Evolutionary conservation across 805 yeast genomes (phyloP), one percentile per base, ranked within the genome.

Genomic region (Sugiyamaella lignohabitans): DNA sequence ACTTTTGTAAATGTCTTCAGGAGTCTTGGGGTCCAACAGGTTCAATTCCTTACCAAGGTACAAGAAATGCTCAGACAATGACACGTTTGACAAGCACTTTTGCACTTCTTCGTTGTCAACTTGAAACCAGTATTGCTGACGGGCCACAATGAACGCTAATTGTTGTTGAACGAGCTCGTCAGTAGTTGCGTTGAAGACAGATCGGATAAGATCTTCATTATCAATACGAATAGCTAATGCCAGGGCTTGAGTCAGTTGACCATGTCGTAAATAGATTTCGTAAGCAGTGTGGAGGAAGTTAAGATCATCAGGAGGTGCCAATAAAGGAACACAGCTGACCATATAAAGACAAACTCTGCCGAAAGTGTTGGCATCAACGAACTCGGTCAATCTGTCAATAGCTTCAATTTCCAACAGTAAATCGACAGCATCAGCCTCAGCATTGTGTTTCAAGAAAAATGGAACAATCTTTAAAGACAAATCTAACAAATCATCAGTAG

Each of bases 401-500:
- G 80, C 72, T 67, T 93, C 98, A 47, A 93, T 79, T 67, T 93
- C 98, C 49, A 88, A 72, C 53, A 93, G 73, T 55, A 93, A 71
- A 67, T 93, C 99, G 21, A 93, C 95, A 1, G 98, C 98, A 62
- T 93, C 99, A 18, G 96, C 96, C 67, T 93, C 98, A 37, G 96
- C 98, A 62, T 93, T 91, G 68, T 91, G 97, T 61, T 86, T 80
- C 55, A 93, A 74, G 69, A 93, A 91, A 59, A 81, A 84, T 34
- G 96, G 96, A 35, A 86, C 89, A 56, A 93, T 81, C 56, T 82
- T 77, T 56, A 85, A 67, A 4, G 95, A 76, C 55, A 93, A 73
- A 40, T 75, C 72, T 46, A 84, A 66, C 53, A 93, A 71, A 37
- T 74, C 71, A 5, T 58, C 58, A 11, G 60, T 61, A 22, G 49